phyloP scores from a whole-genome alignment of 23 red algal species.

The Gracilaria caudata region DNA sequence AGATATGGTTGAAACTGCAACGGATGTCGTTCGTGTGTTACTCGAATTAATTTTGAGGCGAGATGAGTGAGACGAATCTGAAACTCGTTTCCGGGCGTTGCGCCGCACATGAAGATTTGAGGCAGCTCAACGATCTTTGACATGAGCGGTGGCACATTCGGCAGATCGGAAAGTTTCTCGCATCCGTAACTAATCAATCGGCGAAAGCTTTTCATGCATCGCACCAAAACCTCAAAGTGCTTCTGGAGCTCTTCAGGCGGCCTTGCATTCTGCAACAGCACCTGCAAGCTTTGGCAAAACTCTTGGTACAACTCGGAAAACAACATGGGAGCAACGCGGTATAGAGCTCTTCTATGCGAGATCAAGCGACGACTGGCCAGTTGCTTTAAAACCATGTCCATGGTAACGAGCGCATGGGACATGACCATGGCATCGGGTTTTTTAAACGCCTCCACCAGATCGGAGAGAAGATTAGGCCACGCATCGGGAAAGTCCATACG shows the following conservation, averaged over 20 bases:
- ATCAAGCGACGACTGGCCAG: constrained; percentile 59
- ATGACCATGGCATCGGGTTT: constrained; percentile 19
- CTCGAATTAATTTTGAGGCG: constrained; percentile 54
- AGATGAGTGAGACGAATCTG: constrained; percentile 54
- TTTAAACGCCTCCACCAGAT: constrained; percentile 33
- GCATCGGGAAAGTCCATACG: constrained; percentile 59
- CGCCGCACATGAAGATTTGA: constrained; percentile 44
- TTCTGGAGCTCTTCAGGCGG: constrained; percentile 6
- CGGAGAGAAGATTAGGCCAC: constrained; percentile 61
- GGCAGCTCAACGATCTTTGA: constrained; percentile 46
- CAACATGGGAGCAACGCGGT: constrained; percentile 48
- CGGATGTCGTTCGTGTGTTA: constrained; percentile 53
- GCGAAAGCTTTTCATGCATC: constrained; percentile 60
- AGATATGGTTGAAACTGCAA: constrained; percentile 59
- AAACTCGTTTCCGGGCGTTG: constrained; percentile 19
- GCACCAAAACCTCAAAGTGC: constrained; percentile 55
- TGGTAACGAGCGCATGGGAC: constrained; percentile 59
- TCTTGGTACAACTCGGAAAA: constrained; percentile 44
- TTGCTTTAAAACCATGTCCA: constrained; percentile 68
- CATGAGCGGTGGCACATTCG: constrained; percentile 21
- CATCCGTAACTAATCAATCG: constrained; percentile 49
- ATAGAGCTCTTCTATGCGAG: constrained; percentile 41
- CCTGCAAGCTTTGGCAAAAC: constrained; percentile 31
- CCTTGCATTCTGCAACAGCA: constrained; percentile 18
- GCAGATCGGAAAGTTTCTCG: constrained; percentile 23